Base-by-base conservation (phyloP, 2,329 filamentous ascomycete species). In the Daldinia sp. region DNA sequence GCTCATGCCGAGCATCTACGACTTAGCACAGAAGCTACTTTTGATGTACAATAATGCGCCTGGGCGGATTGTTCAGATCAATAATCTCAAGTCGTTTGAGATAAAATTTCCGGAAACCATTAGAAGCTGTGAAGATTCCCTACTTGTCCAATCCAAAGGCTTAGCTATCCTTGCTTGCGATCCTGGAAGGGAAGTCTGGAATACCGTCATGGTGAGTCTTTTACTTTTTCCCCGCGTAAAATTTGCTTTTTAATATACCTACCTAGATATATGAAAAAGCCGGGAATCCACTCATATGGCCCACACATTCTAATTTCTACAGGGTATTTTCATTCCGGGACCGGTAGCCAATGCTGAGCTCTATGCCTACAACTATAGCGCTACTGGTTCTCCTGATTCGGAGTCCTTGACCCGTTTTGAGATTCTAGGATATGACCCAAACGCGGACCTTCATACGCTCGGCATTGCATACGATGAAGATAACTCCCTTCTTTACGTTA, bases 311-410 rank as follows among this genome's bases (percentile, higher is more conserved):
- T 66, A 63, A 9, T 1, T 43, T 41, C 1, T 3, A 48, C 32
- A 73, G 72, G 74, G 74, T n/a, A 57, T 76, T 17, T 75, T 73
- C 63, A 47, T 70, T 2, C 71, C 72, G 0, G 73, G 64, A 1
- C 69, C 71, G 1, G 53, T 73, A 4, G 51, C 71, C 0, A 67
- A 62, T 10, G 78, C 72, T 13, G 64, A 70, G 2, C 62, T 81
- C 3, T 81, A 77, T 63, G 60, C 74, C 3, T 81, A 78, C 58
- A 70, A 78, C 52, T 81, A 81, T 60, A 70, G 69, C 5, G 59
- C 71, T 35, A 35, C 61, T 2, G 41, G 47, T 17, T 34, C 54
- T 7, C 39, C 66, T 1, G 71, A 74, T 32, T 54, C 68, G 0
- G 63, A 70, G 23, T 37, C 72, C 0, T 62, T 76, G 13, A 68